Base-by-base conservation (phyloP, 441 rosid genomes). In the Geranium incanum region DNA sequence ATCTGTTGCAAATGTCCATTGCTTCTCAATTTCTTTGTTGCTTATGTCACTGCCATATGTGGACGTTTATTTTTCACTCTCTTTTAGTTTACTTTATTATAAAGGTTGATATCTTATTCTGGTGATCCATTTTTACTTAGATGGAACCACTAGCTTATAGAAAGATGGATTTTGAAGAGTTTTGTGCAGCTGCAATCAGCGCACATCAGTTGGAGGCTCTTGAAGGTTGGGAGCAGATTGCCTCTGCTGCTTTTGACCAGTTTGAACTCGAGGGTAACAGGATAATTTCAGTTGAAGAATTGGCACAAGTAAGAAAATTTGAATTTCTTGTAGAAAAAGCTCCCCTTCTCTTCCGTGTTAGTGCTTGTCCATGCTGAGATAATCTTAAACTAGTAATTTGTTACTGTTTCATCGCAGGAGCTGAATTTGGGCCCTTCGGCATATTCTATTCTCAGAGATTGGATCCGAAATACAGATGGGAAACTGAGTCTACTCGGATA, bases 181-280 rank as follows among this genome's bases (percentile, higher is more conserved):
- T 93, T 69, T 91, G 97, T 70, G 98, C 97, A 1, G 96, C 97
- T 55, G 92, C 96, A 16, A 85, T 88, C 70, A 91, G 98, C 72
- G 80, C 86, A 1, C 84, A 93, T 80, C 98, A 93, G 37, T 74
- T 91, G 66, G 98, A 93, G 83, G 97, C 90, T 45, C 86, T 82
- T 41, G 98, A 91, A 70, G 84, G 83, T 66, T 93, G 98, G 98
- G 96, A 93, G 71, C 89, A 83, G 79, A 87, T 91, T 57, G 90
- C 89, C 36, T 73, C 85, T 68, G 76, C 81, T 3, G 98, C 89
- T 62, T 93, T 91, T 71, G 88, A 91, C 72, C 85, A 91, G 80
- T 93, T 93, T 45, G 98, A 91, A 70, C 79, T 28, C 66, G 96
- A 93, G 72, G 96, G 98, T 68, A 93, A 93, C 79, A 84, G 96